Evolutionary conservation across 2,329 filamentous ascomycete species (phyloP).

Genomic region (Xylaria sp.): DNA sequence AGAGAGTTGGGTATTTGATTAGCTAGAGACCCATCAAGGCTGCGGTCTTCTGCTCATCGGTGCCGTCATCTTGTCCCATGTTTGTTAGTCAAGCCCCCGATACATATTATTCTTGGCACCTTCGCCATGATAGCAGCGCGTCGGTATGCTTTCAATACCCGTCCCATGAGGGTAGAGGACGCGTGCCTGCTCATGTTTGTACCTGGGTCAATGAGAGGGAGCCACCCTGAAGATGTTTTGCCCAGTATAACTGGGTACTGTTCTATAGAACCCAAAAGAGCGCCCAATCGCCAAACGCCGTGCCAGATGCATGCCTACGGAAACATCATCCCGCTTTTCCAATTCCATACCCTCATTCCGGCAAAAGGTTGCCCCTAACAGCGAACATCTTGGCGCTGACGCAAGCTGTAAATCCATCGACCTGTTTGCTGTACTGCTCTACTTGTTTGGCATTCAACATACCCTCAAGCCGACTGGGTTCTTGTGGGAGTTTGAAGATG

Average conservation of each 20-base stretch:
- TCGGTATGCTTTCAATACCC: slow-evolving; percentile 17
- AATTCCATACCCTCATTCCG: slow-evolving; percentile 56
- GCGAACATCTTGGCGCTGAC: slow-evolving; percentile 99
- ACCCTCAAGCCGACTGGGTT: slow-evolving; percentile 91
- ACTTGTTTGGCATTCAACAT: slow-evolving; percentile 96
- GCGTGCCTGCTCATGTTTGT: slow-evolving; percentile 18
- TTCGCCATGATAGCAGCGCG: slow-evolving; percentile 20
- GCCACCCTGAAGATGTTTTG: slow-evolving; percentile 23
- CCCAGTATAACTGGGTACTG: slow-evolving; percentile 28
- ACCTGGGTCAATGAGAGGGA: slow-evolving; percentile 24
- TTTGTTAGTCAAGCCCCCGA: slow-evolving; percentile 10
- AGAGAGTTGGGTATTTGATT: slow-evolving; percentile 5
- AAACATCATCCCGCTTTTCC: slow-evolving; percentile 39
- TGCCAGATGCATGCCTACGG: slow-evolving; percentile 50
- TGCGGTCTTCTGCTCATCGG: slow-evolving; percentile 5
- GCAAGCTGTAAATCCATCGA: slow-evolving; percentile 93
- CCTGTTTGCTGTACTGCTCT: slow-evolving; percentile 96
- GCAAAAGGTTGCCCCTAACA: slow-evolving; percentile 77
- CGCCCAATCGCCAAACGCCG: slow-evolving; percentile 50
- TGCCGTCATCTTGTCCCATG: not conserved
- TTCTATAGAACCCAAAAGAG: slow-evolving; percentile 44
- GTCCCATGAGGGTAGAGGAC: slow-evolving; percentile 9
- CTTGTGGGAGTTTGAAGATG: slow-evolving; percentile 96
- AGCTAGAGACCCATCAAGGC: slow-evolving; percentile 10
- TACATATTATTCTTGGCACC: slow-evolving; percentile 1